Evolutionary conservation across 768 basidiomycete species (phyloP).

Genomic region (Rhizopogon vinicolor): DNA sequence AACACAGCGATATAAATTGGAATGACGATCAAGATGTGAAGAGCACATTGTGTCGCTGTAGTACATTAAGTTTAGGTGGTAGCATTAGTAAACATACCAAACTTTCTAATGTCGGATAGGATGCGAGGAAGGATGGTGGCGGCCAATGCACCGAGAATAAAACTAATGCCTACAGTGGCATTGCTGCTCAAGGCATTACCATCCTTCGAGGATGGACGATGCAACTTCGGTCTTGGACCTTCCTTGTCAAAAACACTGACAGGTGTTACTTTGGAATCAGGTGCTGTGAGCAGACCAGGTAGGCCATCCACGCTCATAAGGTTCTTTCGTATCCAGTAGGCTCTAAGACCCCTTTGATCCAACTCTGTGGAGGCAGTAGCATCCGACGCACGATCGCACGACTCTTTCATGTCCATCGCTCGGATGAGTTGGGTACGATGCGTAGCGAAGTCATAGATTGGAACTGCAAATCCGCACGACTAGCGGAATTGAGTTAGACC

Average conservation of each 20-base stretch:
- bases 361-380: constrained; percentile 6
- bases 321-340: constrained; percentile 51
- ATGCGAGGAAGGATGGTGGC: constrained; percentile 6
- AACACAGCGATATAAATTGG: background rate
- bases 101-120: background rate
- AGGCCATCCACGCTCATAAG: constrained; percentile 55
- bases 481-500: constrained; percentile 17
- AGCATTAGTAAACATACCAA: background rate
- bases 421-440: constrained; percentile 51
- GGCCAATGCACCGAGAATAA: constrained; percentile 10
- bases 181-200: background rate
- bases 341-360: constrained; percentile 37
- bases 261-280: constrained; percentile 10
- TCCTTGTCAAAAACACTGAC: constrained; percentile 16
- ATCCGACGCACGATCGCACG: constrained; percentile 26
- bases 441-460: constrained; percentile 52
- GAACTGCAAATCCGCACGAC: constrained; percentile 68
- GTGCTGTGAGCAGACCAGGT: constrained; percentile 36
- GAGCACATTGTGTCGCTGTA: no score
- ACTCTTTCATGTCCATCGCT: constrained; percentile 37
- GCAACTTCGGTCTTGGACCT: constrained; percentile 9
- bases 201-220: background rate
- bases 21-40: no score
- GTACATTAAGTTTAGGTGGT: background rate
- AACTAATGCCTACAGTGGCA: constrained; percentile 12